Percentiles rank a stretch among this genome's conserved stretches.
These are phyloP conservation scores for Solanum hybrid DNA, from an alignment of 305 asterid species.

Conservation along the genomic window DNA sequence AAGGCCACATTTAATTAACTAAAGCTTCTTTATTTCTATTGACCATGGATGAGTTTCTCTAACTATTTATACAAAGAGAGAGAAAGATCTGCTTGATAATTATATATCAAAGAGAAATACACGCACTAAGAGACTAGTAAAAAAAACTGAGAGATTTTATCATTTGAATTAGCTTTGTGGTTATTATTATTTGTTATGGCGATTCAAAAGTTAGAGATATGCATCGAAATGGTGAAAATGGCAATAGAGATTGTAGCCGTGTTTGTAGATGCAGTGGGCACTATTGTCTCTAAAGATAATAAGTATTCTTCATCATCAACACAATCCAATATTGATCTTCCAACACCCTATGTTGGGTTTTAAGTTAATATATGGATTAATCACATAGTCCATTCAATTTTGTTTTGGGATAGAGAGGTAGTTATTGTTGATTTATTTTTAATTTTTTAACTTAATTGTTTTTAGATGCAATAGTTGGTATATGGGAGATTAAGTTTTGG, in stretches of 20 bases:
- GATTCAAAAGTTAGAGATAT: neutral
- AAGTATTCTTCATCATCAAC: neutral
- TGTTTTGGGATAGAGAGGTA: neutral
- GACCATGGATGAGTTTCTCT: neutral
- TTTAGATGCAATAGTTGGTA: neutral
- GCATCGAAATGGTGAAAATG: slow-evolving; percentile 2
- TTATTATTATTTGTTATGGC: neutral
- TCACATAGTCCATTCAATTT: neutral
- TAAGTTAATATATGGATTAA: neutral
- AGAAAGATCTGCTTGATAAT: too few species aligned
- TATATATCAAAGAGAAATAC: neutral
- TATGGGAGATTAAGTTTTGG: neutral
- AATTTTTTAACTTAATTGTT: neutral
- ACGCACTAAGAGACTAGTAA: neutral
- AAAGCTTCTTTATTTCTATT: neutral
- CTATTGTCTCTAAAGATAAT: neutral
- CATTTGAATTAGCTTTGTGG: neutral
- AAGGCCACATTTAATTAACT: neutral
- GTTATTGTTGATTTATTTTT: neutral
- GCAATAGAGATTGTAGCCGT: neutral
- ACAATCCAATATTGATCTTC: neutral
- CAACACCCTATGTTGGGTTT: neutral
- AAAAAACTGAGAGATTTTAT: neutral
- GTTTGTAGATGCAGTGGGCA: neutral
- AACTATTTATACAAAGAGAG: neutral